Conservation (phyloP, 768 basidiomycete genomes). For the Lanmaoa pseudosensibilis region DNA sequence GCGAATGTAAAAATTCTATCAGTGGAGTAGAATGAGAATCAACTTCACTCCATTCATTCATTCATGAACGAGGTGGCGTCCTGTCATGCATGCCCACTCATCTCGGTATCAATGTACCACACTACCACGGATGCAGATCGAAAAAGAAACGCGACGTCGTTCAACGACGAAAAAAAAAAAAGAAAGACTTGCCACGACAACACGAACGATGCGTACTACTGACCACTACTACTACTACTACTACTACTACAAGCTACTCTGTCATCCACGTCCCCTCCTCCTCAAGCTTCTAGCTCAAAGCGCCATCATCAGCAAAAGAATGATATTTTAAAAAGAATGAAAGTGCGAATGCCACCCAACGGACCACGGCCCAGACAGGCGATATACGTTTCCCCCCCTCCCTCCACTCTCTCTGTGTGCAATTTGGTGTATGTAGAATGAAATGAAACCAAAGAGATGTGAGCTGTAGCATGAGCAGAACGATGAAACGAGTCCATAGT, state of each 20-base stretch:
- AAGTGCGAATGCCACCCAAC: constrained; percentile 14
- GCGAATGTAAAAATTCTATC: not conserved
- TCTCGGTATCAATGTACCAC: not conserved
- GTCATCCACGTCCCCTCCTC: not conserved
- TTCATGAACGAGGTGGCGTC: not conserved
- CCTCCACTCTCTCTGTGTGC: not conserved
- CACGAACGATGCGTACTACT: not conserved
- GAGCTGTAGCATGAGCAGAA: constrained; percentile 13
- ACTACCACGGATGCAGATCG: not conserved
- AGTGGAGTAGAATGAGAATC: not conserved
- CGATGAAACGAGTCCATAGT: constrained; percentile 16
- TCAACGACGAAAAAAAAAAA: constrained; percentile 14
- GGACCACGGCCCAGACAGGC: constrained; percentile 4
- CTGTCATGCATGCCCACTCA: not conserved
- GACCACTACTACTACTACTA: not conserved
- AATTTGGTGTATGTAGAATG: constrained; percentile 7
- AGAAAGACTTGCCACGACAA: not conserved
- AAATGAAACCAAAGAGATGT: constrained; percentile 4
- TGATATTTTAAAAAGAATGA: constrained; percentile 32
- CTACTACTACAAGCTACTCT: not conserved
- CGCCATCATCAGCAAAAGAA: constrained; percentile 21
- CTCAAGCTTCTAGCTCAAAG: constrained; percentile 2
- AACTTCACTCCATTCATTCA: not conserved
- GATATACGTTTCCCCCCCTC: constrained; percentile 7
- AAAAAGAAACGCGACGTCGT: constrained; percentile 5